Evolutionary conservation across 2,329 filamentous ascomycete genomes (phyloP), one percentile per base, ranked within the genome.

Genomic region (Epichloe sylvatica): DNA sequence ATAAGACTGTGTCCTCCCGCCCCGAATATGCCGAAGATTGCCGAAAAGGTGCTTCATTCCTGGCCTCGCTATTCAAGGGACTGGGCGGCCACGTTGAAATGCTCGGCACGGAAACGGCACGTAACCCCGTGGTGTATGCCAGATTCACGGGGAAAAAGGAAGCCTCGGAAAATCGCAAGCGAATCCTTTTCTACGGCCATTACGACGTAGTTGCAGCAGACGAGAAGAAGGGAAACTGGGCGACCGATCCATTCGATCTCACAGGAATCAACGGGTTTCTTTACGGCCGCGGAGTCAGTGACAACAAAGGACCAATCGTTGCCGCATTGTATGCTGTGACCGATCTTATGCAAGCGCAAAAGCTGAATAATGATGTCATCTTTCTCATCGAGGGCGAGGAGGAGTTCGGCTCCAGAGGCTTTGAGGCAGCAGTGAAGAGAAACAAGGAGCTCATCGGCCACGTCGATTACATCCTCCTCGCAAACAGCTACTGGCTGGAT

Each of bases 401-500:
- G 67, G 92, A 98, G 64, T 90, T 85, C 43, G 92, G 92, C 0
- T 96, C 90, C 1, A 78, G 89, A 30, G 91, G 92, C 0, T 97
- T 98, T 61, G 83, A 86, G 55, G 80, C 91, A 57, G 86, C 87
- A 0, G 82, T 98, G 15, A 78, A 76, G 56, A 77, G 80, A 54
- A 81, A 92, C 66, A 94, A 94, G 64, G 75, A 83, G 13, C 75
- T 87, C 23, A 95, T 98, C 57, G 92, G 92, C 1, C 75, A 86
- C 9, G 81, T 98, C 2, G 91, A 98, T 66, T 97, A 92, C 73
- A 92, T 98, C 49, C 71, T 98, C 34, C 72, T 98, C 37, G 91
- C 92, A 21, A 98, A 98, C 71, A 96, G 90, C 67, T 98, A 98
- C 71, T 98, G 92, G 92, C 75, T 98, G 1, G 89, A 97, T 61